phyloP scores from a whole-genome alignment of 768 basidiomycete genomes.

The Auricularia heimuer region DNA sequence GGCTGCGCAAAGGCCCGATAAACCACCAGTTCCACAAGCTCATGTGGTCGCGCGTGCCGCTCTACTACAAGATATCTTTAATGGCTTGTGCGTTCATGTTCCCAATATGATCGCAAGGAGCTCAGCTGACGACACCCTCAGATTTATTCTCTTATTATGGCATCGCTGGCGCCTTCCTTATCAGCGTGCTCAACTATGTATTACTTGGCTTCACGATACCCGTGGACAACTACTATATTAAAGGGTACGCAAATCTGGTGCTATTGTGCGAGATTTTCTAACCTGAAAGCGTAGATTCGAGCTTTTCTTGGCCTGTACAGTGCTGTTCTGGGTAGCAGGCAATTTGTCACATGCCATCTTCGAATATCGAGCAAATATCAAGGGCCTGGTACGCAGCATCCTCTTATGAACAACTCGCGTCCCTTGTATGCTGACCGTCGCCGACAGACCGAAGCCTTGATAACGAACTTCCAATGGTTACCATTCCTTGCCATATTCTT shows the following conservation, averaged over 20 bases:
- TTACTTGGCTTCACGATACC: slow-evolving; percentile 18
- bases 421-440: neutral
- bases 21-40: slow-evolving; percentile 12
- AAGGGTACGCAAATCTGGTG: neutral
- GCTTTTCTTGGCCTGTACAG: neutral
- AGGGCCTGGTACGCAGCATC: slow-evolving; percentile 8
- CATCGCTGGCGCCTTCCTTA: slow-evolving; percentile 17
- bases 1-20: slow-evolving; percentile 25
- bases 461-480: neutral
- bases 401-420: slow-evolving; percentile 16
- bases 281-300: neutral
- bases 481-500: slow-evolving; percentile 23
- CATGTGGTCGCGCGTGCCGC: slow-evolving; percentile 4
- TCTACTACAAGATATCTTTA: slow-evolving; percentile 7
- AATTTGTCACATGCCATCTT: slow-evolving; percentile 14
- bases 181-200: slow-evolving; percentile 21
- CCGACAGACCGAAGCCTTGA: neutral
- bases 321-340: slow-evolving; percentile 14
- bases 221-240: slow-evolving; percentile 14
- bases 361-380: slow-evolving; percentile 13
- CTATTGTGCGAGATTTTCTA: neutral
- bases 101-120: neutral
- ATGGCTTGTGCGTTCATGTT: neutral
- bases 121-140: neutral
- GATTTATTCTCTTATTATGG: slow-evolving; percentile 11